Evolutionary conservation across 176 grass and related monocot genomes (phyloP).

Genomic region (maize (Zea mays)): DNA sequence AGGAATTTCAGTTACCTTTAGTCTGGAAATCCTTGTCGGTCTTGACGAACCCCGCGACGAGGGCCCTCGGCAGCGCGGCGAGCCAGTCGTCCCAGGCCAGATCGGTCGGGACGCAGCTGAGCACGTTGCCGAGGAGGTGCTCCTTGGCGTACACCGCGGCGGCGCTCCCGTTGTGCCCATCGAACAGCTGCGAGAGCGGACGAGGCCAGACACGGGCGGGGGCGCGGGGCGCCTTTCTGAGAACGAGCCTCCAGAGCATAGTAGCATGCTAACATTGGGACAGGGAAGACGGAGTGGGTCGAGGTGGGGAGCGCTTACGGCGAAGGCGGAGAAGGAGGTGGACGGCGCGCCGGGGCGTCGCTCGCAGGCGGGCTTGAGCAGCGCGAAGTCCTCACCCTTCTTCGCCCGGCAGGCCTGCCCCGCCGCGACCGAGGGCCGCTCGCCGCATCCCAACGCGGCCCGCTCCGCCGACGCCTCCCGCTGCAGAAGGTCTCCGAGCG

Average conservation of each 20-base stretch:
- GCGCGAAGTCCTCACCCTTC: constrained; percentile 83
- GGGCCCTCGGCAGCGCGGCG: constrained; percentile 76
- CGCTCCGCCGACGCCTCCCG: constrained; percentile 46
- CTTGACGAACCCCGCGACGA: constrained; percentile 95
- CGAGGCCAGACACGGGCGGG: not conserved
- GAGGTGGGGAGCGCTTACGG: constrained; percentile 22
- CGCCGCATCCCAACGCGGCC: not conserved
- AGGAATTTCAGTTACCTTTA: constrained; percentile 45
- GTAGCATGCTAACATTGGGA: not conserved
- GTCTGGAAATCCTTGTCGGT: constrained; percentile 96
- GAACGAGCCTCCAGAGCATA: not conserved
- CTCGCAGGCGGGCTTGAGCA: constrained; percentile 63
- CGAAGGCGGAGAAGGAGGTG: constrained; percentile 67
- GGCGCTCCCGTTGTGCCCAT: constrained; percentile 82
- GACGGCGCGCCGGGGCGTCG: constrained; percentile 43
- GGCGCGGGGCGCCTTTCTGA: not conserved
- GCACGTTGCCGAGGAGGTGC: constrained; percentile 80
- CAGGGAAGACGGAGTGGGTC: not conserved
- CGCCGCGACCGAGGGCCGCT: constrained; percentile 18
- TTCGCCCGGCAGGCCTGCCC: constrained; percentile 58
- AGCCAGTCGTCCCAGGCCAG: constrained; percentile 85
- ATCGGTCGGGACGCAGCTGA: constrained; percentile 71
- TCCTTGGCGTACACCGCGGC: constrained; percentile 91
- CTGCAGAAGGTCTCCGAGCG: constrained; percentile 55
- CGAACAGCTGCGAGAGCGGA: constrained; percentile 73